These are phyloP conservation scores for Botrytis hyacinthi DNA, from an alignment of 2,329 filamentous ascomycete genomes.

Conservation along the genomic window DNA sequence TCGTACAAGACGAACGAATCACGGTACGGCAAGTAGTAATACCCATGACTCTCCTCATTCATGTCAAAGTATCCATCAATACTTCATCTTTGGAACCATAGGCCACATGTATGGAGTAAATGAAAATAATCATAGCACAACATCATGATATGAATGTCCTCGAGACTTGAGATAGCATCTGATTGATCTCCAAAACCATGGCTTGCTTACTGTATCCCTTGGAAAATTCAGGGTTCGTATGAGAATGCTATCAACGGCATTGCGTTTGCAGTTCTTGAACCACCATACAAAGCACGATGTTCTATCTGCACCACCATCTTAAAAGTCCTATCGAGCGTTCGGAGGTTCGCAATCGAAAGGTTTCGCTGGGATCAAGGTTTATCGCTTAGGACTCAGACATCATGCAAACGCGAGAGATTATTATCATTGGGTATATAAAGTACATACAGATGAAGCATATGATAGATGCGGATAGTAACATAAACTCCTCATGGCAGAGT, in stretches of 20 bases:
- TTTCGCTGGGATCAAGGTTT: not conserved
- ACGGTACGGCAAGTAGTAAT: not conserved
- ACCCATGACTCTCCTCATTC: not conserved
- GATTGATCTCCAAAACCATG: not conserved
- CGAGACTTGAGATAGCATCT: not conserved
- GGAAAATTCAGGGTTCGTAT: not conserved
- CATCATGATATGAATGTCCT: not conserved
- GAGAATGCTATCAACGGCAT: not conserved
- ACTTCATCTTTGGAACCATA: not conserved
- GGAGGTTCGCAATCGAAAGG: not conserved
- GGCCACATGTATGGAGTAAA: constrained; percentile 6
- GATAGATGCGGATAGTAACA: constrained; percentile 3
- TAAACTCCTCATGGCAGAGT: constrained; percentile 4
- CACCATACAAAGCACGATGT: not conserved
- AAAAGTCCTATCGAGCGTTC: no score
- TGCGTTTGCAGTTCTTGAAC: not conserved
- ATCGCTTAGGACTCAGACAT: not conserved
- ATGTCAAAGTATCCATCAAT: not conserved
- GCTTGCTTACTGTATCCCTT: constrained; percentile 2
- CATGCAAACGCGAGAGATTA: constrained; percentile 6
- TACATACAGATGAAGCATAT: constrained; percentile 7
- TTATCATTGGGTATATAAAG: constrained; percentile 12
- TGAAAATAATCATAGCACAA: not conserved
- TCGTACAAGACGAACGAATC: not conserved
- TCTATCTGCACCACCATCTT: not conserved